Evolutionary conservation across 2,329 filamentous ascomycete species (phyloP), one percentile per base, ranked within the genome.

Genomic region (Colletotrichum orchidophilum): DNA sequence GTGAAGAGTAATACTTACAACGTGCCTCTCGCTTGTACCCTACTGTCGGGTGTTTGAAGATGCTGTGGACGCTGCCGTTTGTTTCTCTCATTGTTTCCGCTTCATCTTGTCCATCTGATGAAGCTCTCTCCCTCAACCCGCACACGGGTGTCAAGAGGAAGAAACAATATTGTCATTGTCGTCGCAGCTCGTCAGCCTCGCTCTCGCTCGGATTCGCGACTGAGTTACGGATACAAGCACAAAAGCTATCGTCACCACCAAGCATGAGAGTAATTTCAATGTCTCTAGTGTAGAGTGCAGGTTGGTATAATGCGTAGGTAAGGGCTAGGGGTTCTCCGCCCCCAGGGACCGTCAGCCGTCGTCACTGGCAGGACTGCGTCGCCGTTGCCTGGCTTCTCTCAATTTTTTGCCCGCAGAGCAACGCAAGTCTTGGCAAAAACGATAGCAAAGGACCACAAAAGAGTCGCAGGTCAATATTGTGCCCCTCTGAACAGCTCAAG

Each of bases 311-410:
- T 60, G 57, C 57, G 57, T 49, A 21, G 15, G 31, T 46, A 5
- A 46, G 39, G 39, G 39, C n/a, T n/a, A n/a, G 39, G 39, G 39
- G 18, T 46, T 59, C 55, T 42, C 33, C 31, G 55, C 55, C 55
- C 57, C 24, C 39, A 61, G 12, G 33, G n/a, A 26, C 49, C 57
- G 42, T 42, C 57, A 46, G 66, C 24, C 31, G 42, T 64, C 66
- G 62, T 70, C 67, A 66, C 63, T 33, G 63, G 55, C 5, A 50
- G 35, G 61, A 57, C 62, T 70, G 67, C 67, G 67, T 67, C 27
- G 55, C 57, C 57, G 39, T 35, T 62, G 66, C 55, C 62, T 63
- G 63, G 63, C 27, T 8, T 57, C 21, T 62, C 57, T 46, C 9
- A 35, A 9, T 15, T 21, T 31, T 15, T 15, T 63, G 60, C 60